Conservation (phyloP, 768 basidiomycete species). For the Mycena venus region DNA sequence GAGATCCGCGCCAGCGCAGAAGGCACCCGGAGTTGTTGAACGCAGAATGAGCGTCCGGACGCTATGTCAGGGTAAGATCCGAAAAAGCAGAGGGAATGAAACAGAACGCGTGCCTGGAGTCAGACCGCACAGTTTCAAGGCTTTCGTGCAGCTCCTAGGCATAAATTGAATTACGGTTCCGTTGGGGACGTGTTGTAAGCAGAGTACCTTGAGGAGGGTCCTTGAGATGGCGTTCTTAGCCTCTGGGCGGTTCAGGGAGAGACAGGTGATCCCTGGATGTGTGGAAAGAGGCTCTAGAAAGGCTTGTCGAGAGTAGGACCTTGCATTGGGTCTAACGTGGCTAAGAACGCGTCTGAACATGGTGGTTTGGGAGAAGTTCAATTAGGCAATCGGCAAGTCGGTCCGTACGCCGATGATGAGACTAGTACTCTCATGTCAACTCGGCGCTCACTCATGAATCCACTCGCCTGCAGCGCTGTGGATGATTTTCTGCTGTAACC, state of each 20-base stretch:
- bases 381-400: neutral
- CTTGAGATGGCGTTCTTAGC: constrained; percentile 91
- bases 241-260: constrained; percentile 86
- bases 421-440: too few species aligned
- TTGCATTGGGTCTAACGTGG: neutral
- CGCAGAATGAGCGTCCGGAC: constrained; percentile 87
- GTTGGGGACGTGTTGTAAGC: neutral
- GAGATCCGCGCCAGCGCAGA: constrained; percentile 95
- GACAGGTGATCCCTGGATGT: constrained; percentile 75
- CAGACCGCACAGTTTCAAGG: constrained; percentile 74
- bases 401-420: too few species aligned
- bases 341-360: constrained; percentile 10
- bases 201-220: constrained; percentile 71
- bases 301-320: constrained; percentile 45
- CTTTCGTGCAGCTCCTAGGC: constrained; percentile 79
- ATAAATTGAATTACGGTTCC: constrained; percentile 15
- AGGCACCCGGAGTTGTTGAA: constrained; percentile 81
- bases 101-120: constrained; percentile 65
- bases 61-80: constrained; percentile 49
- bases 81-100: constrained; percentile 1
- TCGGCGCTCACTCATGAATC: too few species aligned
- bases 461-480: too few species aligned
- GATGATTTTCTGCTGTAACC: too few species aligned
- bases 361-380: neutral
- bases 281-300: constrained; percentile 66